Evolutionary conservation across 192 early-diverging fungal genomes (phyloP).

Genomic region (Backusella luteola): DNA sequence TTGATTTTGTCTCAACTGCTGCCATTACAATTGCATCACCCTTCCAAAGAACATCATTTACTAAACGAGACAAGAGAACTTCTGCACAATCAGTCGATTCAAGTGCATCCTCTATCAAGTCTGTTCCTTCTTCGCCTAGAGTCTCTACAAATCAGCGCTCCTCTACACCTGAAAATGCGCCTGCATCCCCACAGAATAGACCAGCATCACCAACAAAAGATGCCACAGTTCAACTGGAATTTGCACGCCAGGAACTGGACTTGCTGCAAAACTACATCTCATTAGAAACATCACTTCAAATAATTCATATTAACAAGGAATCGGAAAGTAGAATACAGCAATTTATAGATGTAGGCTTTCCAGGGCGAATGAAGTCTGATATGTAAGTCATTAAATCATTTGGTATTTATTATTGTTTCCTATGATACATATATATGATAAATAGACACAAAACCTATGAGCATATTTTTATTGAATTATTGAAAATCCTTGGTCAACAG

Average conservation of each 20-base stretch:
- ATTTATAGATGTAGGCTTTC: conserved; percentile 57
- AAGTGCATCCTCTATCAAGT: conserved; percentile 15
- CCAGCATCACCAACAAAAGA: conserved; percentile 33
- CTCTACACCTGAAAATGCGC: background rate
- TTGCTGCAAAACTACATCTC: conserved; percentile 65
- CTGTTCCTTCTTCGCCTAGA: background rate
- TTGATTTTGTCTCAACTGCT: conserved; percentile 38
- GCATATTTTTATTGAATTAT: conserved; percentile 71
- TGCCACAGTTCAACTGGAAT: conserved; percentile 53
- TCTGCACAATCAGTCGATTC: background rate
- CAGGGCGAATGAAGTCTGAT: conserved; percentile 54
- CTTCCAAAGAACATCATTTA: conserved; percentile 8
- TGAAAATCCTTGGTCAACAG: conserved; percentile 67
- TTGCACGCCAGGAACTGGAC: conserved; percentile 49
- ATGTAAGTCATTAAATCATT: conserved; percentile 44
- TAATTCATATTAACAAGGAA: conserved; percentile 91
- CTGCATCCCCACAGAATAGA: background rate
- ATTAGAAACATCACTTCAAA: conserved; percentile 79
- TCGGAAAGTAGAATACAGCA: conserved; percentile 56
- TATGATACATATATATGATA: background rate
- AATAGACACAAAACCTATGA: conserved; percentile 72
- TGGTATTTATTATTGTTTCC: background rate
- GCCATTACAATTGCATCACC: conserved; percentile 34
- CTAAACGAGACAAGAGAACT: background rate
- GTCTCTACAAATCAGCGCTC: background rate